phyloP scores from a whole-genome alignment of 1,284 basidiomycete genomes.

The Trichosporon faecale region DNA sequence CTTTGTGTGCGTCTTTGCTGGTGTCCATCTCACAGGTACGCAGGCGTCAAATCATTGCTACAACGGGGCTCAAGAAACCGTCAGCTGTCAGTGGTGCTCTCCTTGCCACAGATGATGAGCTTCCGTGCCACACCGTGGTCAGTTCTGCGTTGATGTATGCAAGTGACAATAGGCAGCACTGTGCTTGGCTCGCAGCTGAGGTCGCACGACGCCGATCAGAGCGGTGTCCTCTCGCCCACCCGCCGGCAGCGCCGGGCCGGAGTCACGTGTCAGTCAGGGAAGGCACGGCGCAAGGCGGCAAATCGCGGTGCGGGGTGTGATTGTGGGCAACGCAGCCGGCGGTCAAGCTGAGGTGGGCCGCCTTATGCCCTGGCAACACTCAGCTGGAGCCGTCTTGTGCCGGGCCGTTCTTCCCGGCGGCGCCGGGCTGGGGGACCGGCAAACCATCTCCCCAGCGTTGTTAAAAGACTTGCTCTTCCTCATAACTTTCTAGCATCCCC shows the following conservation, averaged over 20 bases:
- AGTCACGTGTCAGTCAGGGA: background rate
- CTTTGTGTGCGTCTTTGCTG: too few species aligned
- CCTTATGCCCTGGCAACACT: background rate
- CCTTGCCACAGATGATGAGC: too few species aligned
- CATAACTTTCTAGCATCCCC: background rate
- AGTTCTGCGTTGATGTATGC: background rate
- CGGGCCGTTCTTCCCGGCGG: background rate
- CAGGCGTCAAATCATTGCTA: too few species aligned
- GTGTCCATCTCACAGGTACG: too few species aligned
- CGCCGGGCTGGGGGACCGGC: background rate
- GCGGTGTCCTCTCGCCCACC: background rate
- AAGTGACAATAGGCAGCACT: background rate
- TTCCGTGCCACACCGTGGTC: background rate
- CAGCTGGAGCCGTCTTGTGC: background rate
- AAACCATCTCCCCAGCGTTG: background rate
- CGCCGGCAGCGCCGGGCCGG: background rate
- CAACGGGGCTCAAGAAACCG: too few species aligned
- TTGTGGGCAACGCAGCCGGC: background rate
- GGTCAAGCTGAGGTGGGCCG: background rate
- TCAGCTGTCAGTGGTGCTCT: too few species aligned
- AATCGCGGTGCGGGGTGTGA: background rate
- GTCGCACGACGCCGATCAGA: too few species aligned
- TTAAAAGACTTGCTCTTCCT: background rate
- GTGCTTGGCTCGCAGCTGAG: background rate
- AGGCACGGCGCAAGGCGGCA: background rate